A percentile compares a stretch with the other conserved stretches of the same genome.
Conservation (phyloP, 208 protist genomes). For the Wallacemonas rigidus region DNA sequence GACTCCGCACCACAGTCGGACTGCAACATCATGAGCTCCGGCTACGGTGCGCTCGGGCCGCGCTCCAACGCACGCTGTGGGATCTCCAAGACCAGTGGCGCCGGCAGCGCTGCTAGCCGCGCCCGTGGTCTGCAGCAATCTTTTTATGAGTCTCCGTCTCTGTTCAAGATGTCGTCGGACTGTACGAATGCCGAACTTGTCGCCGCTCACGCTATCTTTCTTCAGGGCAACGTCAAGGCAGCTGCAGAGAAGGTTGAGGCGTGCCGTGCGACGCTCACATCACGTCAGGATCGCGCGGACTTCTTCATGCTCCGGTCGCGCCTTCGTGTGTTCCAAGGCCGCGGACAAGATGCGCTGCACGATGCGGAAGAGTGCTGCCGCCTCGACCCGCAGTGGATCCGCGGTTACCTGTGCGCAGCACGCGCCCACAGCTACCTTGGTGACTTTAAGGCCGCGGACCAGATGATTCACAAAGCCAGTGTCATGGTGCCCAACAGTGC, state of each 20-base stretch:
- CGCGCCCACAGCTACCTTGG: conserved; percentile 61
- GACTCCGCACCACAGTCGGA: conserved; percentile 28
- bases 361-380: conserved; percentile 50
- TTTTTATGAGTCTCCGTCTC: conserved; percentile 5
- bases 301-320: conserved; percentile 62
- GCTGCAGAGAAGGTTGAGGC: background rate
- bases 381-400: conserved; percentile 65
- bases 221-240: background rate
- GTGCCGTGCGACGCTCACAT: background rate
- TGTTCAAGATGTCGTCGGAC: conserved; percentile 5
- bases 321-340: conserved; percentile 59
- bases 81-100: background rate
- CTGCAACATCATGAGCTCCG: conserved; percentile 31
- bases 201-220: background rate
- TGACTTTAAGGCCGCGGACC: conserved; percentile 42
- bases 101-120: background rate
- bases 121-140: background rate
- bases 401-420: conserved; percentile 62
- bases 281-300: conserved; percentile 29
- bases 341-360: conserved; percentile 44
- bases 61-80: conserved; percentile 22
- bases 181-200: background rate
- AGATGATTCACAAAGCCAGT: conserved; percentile 33
- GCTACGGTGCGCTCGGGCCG: conserved; percentile 52
- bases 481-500: conserved; percentile 54